Conservation (phyloP, 1,139 yeast genomes). For the Ogataea hybrid region DNA sequence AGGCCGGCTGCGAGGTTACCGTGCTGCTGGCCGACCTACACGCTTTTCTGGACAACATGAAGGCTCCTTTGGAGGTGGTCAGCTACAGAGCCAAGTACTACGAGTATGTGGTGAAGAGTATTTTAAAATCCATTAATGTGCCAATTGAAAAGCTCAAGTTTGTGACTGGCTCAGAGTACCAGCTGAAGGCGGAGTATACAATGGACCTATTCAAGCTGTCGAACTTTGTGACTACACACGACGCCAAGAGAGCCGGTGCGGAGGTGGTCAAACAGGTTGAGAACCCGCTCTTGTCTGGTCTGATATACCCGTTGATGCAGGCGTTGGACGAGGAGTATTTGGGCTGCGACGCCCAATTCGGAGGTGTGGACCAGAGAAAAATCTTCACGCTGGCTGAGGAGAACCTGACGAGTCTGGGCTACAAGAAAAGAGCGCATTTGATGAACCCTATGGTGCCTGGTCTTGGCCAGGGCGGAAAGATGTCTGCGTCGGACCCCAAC, state of each 20-base stretch:
- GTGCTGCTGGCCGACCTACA: constrained; percentile 96
- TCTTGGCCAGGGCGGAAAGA: constrained; percentile 92
- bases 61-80: constrained; percentile 94
- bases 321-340: constrained; percentile 94
- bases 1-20: constrained; percentile 94
- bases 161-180: constrained; percentile 87
- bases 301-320: constrained; percentile 98
- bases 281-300: constrained; percentile 88
- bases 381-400: constrained; percentile 97
- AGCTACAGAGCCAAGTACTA: constrained; percentile 87
- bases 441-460: constrained; percentile 99
- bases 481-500: constrained; percentile 99
- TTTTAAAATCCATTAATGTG: constrained; percentile 80
- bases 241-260: constrained; percentile 98
- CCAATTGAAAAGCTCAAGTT: constrained; percentile 87
- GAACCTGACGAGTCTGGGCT: constrained; percentile 79
- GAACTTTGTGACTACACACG: constrained; percentile 85
- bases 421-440: constrained; percentile 95
- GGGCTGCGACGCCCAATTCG: constrained; percentile 91
- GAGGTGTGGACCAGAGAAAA: constrained; percentile 99
- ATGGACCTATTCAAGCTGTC: constrained; percentile 85
- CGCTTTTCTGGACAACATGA: constrained; percentile 97
- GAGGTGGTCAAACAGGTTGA: constrained; percentile 98
- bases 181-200: constrained; percentile 71
- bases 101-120: constrained; percentile 77